Evolutionary conservation across 2,329 filamentous ascomycete genomes (phyloP).

Genomic region (Hypoxylon sp.): DNA sequence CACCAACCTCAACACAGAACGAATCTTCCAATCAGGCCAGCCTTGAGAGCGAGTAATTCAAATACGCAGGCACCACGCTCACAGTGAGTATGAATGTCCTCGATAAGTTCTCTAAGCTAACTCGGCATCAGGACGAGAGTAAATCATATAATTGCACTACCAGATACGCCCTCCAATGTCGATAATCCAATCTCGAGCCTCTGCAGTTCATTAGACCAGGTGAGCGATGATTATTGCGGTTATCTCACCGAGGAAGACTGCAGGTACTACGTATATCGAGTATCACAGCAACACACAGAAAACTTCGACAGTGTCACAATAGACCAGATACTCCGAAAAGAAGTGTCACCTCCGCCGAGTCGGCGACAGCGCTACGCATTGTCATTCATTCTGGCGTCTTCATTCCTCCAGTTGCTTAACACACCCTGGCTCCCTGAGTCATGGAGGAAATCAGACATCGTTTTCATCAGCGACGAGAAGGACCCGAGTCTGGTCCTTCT

Average conservation of each 20-base stretch:
- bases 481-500: slow-evolving; percentile 15
- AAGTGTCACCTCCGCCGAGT: slow-evolving; percentile 24
- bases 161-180: background rate
- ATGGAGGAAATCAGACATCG: slow-evolving; percentile 41
- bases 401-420: slow-evolving; percentile 48
- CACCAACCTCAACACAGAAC: slow-evolving; percentile 2
- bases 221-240: slow-evolving; percentile 30
- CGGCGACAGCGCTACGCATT: slow-evolving; percentile 44
- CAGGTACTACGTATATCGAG: slow-evolving; percentile 41
- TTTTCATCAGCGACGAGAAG: slow-evolving; percentile 27
- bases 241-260: slow-evolving; percentile 39
- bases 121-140: background rate
- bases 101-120: background rate
- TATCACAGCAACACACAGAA: slow-evolving; percentile 4
- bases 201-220: slow-evolving; percentile 22
- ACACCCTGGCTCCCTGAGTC: slow-evolving; percentile 44
- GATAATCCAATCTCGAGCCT: slow-evolving; percentile 25
- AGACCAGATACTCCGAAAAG: slow-evolving; percentile 35
- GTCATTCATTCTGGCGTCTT: slow-evolving; percentile 46
- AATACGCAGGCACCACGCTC: background rate
- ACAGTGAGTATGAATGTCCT: background rate
- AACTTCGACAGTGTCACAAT: slow-evolving; percentile 29
- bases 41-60: background rate
- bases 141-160: background rate
- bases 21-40: slow-evolving; percentile 2